These are phyloP conservation scores for Dissophora ornata DNA, from an alignment of 192 early-diverging fungal genomes.

Conservation along the genomic window DNA sequence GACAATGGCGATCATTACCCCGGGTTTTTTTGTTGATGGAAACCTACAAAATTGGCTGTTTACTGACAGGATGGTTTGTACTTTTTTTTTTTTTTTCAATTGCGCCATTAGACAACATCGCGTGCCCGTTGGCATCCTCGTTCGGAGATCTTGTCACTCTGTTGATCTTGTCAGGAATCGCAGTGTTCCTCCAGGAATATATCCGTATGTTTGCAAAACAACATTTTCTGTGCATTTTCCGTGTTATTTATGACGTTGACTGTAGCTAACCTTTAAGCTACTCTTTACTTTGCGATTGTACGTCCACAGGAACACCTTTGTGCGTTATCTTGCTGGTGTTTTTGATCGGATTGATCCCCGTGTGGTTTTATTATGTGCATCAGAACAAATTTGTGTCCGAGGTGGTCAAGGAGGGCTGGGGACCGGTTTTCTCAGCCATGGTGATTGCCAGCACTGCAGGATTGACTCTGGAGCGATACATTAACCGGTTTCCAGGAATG, in stretches of 20 bases:
- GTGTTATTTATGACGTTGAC: too few species aligned
- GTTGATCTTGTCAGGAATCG: constrained; percentile 67
- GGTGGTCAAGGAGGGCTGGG: constrained; percentile 79
- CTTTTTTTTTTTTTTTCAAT: too few species aligned
- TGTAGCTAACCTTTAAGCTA: too few species aligned
- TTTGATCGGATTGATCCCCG: constrained; percentile 54
- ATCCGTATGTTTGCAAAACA: constrained; percentile 64
- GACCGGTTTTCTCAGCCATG: constrained; percentile 80
- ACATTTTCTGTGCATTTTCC: neutral
- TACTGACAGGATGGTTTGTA: too few species aligned
- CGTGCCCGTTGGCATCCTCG: constrained; percentile 79
- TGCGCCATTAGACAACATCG: constrained; percentile 84
- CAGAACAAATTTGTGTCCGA: constrained; percentile 71
- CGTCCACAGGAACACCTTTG: constrained; percentile 41
- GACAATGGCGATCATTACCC: too few species aligned
- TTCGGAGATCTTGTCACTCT: constrained; percentile 81
- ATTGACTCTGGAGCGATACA: constrained; percentile 72
- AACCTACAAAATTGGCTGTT: too few species aligned
- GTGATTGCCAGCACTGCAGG: constrained; percentile 75
- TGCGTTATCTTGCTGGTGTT: constrained; percentile 58
- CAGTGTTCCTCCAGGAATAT: constrained; percentile 59
- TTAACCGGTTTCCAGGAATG: constrained; percentile 72
- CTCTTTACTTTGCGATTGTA: too few species aligned
- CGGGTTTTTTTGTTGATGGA: too few species aligned
- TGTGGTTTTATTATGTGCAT: constrained; percentile 63